Evolutionary conservation across 495 filamentous ascomycete species (phyloP).

Genomic region (Hypoxylon perforatum): DNA sequence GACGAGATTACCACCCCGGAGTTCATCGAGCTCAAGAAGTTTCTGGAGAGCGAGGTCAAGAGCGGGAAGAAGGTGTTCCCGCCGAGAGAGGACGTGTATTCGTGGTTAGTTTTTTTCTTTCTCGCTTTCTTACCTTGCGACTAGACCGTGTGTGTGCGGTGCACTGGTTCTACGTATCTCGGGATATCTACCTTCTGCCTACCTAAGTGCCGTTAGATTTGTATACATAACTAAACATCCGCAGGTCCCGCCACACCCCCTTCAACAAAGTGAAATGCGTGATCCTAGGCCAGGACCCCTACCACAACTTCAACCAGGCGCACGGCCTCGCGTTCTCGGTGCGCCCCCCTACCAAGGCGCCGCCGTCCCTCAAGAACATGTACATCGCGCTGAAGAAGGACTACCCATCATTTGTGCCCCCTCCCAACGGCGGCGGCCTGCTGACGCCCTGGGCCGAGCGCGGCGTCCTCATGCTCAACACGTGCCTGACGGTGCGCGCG

Average conservation of each 20-base stretch:
- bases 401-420: constrained; percentile 81
- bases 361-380: constrained; percentile 90
- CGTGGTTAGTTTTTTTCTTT: constrained; percentile 70
- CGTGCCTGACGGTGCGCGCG: constrained; percentile 89
- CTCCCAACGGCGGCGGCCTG: constrained; percentile 80
- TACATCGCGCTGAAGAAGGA: constrained; percentile 87
- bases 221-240: too few species aligned
- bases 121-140: background rate
- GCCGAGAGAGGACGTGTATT: constrained; percentile 89
- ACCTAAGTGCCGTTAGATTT: too few species aligned
- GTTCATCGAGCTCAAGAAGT: constrained; percentile 88
- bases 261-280: constrained; percentile 87
- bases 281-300: constrained; percentile 95
- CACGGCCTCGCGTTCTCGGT: constrained; percentile 96
- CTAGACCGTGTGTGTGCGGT: background rate
- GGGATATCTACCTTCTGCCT: too few species aligned
- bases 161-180: background rate
- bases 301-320: constrained; percentile 95
- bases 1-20: constrained; percentile 80
- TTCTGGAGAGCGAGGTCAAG: constrained; percentile 82
- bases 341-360: constrained; percentile 85
- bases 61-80: constrained; percentile 82
- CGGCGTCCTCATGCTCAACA: constrained; percentile 92
- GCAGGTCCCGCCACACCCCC: constrained; percentile 90
- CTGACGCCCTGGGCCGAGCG: constrained; percentile 93